Conservation (phyloP, 768 basidiomycete genomes). For the Russula sp. region DNA sequence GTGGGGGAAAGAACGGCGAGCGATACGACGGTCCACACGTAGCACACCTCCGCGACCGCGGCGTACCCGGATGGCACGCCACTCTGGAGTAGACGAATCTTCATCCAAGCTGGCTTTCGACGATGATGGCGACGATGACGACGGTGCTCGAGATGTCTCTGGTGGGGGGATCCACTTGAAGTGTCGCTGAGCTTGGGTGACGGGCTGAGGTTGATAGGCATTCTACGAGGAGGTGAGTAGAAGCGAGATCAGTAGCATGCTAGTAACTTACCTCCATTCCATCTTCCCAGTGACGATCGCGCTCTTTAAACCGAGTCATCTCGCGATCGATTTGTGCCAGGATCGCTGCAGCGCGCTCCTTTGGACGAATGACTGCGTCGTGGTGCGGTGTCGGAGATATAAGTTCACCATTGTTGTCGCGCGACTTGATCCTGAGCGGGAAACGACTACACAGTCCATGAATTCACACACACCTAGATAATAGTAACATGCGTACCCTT, state of each 20-base stretch:
- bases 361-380: conserved; percentile 54
- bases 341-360: conserved; percentile 58
- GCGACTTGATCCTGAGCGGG: conserved; percentile 46
- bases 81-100: conserved; percentile 29
- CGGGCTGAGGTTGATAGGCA: conserved; percentile 60
- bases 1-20: conserved; percentile 12
- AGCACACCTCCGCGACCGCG: conserved; percentile 78
- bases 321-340: conserved; percentile 57
- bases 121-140: conserved; percentile 22
- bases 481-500: conserved; percentile 26
- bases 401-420: conserved; percentile 36
- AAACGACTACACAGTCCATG: conserved; percentile 34
- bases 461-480: background rate
- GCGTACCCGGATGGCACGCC: conserved; percentile 62
- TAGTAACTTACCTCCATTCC: conserved; percentile 59
- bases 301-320: conserved; percentile 53
- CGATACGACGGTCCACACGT: conserved; percentile 61
- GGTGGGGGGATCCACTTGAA: conserved; percentile 56
- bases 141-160: conserved; percentile 31
- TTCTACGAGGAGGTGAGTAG: conserved; percentile 37
- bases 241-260: background rate
- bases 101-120: conserved; percentile 29
- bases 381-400: conserved; percentile 38
- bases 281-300: conserved; percentile 84
- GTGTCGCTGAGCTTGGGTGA: conserved; percentile 53